phyloP scores from a whole-genome alignment of 257 asterid species.

The Cruciata laevipes region DNA sequence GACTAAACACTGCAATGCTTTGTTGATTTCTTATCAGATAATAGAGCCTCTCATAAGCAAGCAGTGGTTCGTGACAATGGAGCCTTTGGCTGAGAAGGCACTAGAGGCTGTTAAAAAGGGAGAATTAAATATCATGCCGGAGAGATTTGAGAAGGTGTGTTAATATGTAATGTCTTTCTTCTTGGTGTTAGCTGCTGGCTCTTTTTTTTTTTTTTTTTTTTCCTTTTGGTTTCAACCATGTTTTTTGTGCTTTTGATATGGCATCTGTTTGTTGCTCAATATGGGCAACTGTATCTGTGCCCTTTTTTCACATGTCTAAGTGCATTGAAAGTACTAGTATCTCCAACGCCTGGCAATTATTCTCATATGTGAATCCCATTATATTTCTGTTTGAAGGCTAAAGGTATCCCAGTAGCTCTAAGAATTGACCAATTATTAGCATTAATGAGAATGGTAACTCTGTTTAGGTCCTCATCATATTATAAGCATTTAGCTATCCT shows the following conservation, averaged over 20 bases:
- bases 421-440: neutral
- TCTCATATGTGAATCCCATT: neutral
- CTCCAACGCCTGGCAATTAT: neutral
- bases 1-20: slow-evolving; percentile 16
- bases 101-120: slow-evolving; percentile 80
- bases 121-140: slow-evolving; percentile 83
- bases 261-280: neutral
- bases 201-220: neutral
- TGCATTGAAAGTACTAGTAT: neutral
- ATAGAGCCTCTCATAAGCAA: slow-evolving; percentile 96
- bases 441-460: neutral
- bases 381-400: neutral
- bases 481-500: neutral
- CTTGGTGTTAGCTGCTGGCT: slow-evolving; percentile 7
- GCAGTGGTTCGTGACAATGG: slow-evolving; percentile 99
- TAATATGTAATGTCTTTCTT: slow-evolving; percentile 11
- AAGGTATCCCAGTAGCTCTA: neutral
- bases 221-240: neutral
- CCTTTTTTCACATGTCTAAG: neutral
- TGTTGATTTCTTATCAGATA: slow-evolving; percentile 43
- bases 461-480: neutral
- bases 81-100: slow-evolving; percentile 92
- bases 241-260: neutral
- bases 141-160: slow-evolving; percentile 88
- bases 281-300: neutral